Evolutionary conservation across 345 rosid species (phyloP).

Genomic region (sweet orange (Citrus sinensis)): DVS_A1.0 CM039169.1:12448501-12449000

Average conservation of each 20-base stretch:
- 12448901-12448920: no score
- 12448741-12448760: background rate
- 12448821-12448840: background rate
- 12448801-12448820: background rate
- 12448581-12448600: constrained; percentile 42
- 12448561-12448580: constrained; percentile 61
- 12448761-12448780: background rate
- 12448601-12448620: background rate
- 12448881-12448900: background rate
- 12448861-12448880: background rate
- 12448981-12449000: background rate
- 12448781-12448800: background rate
- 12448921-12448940: no score
- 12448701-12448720: background rate
- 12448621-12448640: background rate
- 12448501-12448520: constrained; percentile 55
- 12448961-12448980: background rate
- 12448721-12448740: background rate
- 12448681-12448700: background rate
- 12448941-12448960: background rate
- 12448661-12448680: background rate
- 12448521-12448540: constrained; percentile 53
- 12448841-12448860: background rate
- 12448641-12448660: background rate
- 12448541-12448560: constrained; percentile 61